Evolutionary conservation across 2,329 filamentous ascomycete species (phyloP), one percentile per base, ranked within the genome.

Genomic region (Colletotrichum truncatum): DNA sequence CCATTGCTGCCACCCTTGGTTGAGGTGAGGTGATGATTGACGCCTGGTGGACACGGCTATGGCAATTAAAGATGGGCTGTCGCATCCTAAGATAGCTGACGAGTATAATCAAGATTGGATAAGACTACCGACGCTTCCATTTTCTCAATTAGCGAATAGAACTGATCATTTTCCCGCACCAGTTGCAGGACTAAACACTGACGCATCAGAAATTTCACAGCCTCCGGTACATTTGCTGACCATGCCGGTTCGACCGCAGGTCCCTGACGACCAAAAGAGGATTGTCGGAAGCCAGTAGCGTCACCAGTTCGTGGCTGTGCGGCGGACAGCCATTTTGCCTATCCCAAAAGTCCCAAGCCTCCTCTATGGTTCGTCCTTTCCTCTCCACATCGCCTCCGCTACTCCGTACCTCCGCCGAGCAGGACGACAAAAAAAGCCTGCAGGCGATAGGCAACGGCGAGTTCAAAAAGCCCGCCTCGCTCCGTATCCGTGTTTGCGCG

Each of bases 271-370:
- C 16, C 12, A 18, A 10, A 21, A 21, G 39, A 43, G 18, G 16
- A 9, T n/a, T 39, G n/a, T 16, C 36, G n/a, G 36, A 39, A n/a
- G n/a, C n/a, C n/a, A 28, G n/a, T 41, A 53, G 38, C 61, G 55
- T 54, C 61, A 32, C 61, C 56, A 43, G 18, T 26, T 26, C n/a
- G 61, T 64, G 61, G 56, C 61, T 61, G 48, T 61, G 56, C 46
- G 36, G 36, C 41, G 56, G 32, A 38, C 32, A 32, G 23, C 46
- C 18, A 39, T 21, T 58, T 43, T 28, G 21, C n/a, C n/a, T n/a
- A 34, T 26, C 45, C 34, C 10, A 32, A 36, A 25, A 8, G 18
- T n/a, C 32, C 61, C 28, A 54, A 64, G 61, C 39, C 61, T 39
- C 38, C 32, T 34, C 34, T 38, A 28, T 36, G 26, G 36, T 61